Evolutionary conservation across 2,329 filamentous ascomycete genomes (phyloP), one percentile per base, ranked within the genome.

Genomic region (Sclerotinia spermophila): DNA sequence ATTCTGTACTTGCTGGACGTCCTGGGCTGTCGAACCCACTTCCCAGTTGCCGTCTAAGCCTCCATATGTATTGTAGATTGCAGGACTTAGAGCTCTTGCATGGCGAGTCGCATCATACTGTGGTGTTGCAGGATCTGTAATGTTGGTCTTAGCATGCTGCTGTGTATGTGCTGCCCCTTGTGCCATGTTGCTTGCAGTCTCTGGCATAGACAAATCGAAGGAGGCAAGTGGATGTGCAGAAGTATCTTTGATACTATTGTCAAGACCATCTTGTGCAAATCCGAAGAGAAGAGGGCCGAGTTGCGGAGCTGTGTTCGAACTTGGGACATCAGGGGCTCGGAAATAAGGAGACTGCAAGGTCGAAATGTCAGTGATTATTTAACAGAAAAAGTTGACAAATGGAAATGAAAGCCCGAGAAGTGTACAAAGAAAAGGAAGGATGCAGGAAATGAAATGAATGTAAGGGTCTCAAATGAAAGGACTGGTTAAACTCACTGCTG

Each of bases 1-100:
- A 8, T 35, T 6, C 5, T 58, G 3, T n/a, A 3, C 8, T 44
- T 0, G 1, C 7, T 44, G 17, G 2, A 0, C 0, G 1, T 5
- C 8, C 3, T 19, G n/a, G 10, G 15, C n/a, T 61, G 2, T 4
- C 40, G 2, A 30, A 13, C 21, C n/a, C 2, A 17, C 17, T 11
- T 61, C n/a, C 30, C 21, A 35, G n/a, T 10, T 45, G 5, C 44
- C 44, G 2, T n/a, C 21, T 64, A n/a, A 5, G 30, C 60, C 38
- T 3, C 30, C 17, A 24, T 10, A 3, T 51, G 3, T 35, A 35
- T 24, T 38, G 0, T 64, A 2, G 7, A 5, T 2, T 33, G 2
- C 4, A n/a, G 44, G 13, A 17, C 30, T 35, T 13, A 4, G 15
- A 6, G 7, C 30, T 19, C 27, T 13, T n/a, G 6, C 30, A 2